Base-by-base conservation (phyloP, 2,329 filamentous ascomycete species). In the Cladosporium sp. region DNA sequence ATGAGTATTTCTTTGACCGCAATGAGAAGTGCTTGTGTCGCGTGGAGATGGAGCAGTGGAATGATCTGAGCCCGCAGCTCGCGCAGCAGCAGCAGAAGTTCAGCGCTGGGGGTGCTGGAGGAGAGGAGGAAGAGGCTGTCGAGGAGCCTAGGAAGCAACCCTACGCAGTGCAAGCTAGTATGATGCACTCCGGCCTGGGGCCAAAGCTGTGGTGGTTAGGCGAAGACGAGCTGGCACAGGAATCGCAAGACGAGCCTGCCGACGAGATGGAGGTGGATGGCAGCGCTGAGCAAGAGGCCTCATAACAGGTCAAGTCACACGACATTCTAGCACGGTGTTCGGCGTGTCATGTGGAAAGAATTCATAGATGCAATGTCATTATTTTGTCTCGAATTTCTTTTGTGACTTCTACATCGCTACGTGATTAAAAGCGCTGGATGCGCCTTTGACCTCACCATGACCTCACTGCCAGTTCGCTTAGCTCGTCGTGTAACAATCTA, bases 21-120 rank as follows among this genome's bases (percentile, higher is more conserved):
- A 90, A 94, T 74, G 95, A 98, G 80, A 88, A 90, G 73, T 93
- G 97, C 32, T 87, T 94, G 49, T 91, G 98, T 73, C 86, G 92
- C 26, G 89, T 98, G 49, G 88, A 96, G 72, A 87, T 90, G 60
- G 95, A 99, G 80, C 87, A 92, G 71, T 99, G 95, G 93, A 87
- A 92, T 68, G 94, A 98, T 76, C 90, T 96, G 78, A 89, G 91
- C 0, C 94, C 94, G 0, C 88, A 96, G 79, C 87, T 89, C 51
- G 90, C 92, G 88, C 89, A 61, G 87, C 90, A 61, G 59, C 59
- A 62, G 44, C 90, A 62, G 59, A 54, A 62, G 52, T 57, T 67
- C 59, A 59, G 36, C 66, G 73, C 49, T 69, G 51, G 36, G 69
- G 67, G 62, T 67, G 52, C 52, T 8, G 65, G 41, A 34, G 61